Percentiles rank a stretch among this genome's conserved stretches.
Evolutionary conservation across 371 early-diverging fungal species (phyloP).

Genomic region (Nosema muscidifuracis): DNA sequence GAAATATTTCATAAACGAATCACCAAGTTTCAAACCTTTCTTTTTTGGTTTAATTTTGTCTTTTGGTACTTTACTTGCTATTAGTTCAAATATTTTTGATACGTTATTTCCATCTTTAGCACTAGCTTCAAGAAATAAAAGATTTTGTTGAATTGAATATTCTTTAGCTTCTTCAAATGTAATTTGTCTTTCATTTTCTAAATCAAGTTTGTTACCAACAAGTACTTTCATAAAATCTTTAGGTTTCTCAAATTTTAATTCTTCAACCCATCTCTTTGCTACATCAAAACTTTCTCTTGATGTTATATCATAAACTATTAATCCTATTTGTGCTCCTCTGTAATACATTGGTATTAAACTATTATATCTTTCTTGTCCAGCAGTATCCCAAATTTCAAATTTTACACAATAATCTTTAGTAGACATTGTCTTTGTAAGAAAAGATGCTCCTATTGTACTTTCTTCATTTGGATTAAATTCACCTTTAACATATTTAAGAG

Average conservation of each 20-base stretch:
- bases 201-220: slow-evolving; percentile 98
- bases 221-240: slow-evolving; percentile 93
- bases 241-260: slow-evolving; percentile 86
- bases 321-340: slow-evolving; percentile 93
- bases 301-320: slow-evolving; percentile 95
- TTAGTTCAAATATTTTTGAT: slow-evolving; percentile 64
- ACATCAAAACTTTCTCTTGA: slow-evolving; percentile 88
- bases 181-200: slow-evolving; percentile 81
- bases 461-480: slow-evolving; percentile 95
- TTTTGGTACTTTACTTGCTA: slow-evolving; percentile 62
- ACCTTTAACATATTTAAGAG: slow-evolving; percentile 78
- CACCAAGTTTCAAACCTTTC: slow-evolving; percentile 17
- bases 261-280: slow-evolving; percentile 83
- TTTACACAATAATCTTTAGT: slow-evolving; percentile 89
- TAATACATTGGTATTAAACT: slow-evolving; percentile 73
- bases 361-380: slow-evolving; percentile 65
- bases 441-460: slow-evolving; percentile 98
- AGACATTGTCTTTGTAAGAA: slow-evolving; percentile 88
- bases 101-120: slow-evolving; percentile 84
- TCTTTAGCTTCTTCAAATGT: slow-evolving; percentile 74
- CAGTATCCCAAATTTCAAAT: slow-evolving; percentile 98
- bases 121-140: slow-evolving; percentile 81
- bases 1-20: slow-evolving; percentile 36
- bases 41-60: slow-evolving; percentile 17
- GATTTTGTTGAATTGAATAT: slow-evolving; percentile 73